Conservation (phyloP, 805 yeast genomes). For the Starmerella tilneyi region DNA sequence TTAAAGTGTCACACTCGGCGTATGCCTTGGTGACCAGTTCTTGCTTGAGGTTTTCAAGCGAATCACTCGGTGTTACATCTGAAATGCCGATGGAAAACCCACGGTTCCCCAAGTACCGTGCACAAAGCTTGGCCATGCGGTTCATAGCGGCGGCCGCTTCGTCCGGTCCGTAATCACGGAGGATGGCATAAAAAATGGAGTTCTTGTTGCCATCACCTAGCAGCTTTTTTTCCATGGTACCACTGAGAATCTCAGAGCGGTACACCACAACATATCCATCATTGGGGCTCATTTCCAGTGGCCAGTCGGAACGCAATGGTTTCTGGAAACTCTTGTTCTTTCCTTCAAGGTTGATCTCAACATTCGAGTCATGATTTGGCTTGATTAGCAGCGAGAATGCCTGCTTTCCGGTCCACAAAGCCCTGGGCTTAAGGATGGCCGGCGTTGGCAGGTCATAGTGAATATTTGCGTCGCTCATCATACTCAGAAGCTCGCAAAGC, state of each 20-base stretch:
- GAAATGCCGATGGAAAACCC: constrained; percentile 96
- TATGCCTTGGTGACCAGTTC: constrained; percentile 84
- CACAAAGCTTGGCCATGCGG: constrained; percentile 98
- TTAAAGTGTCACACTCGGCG: constrained; percentile 80
- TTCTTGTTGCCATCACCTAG: constrained; percentile 97
- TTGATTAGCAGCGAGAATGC: constrained; percentile 76
- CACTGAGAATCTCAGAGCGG: constrained; percentile 79
- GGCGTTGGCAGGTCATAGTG: constrained; percentile 96
- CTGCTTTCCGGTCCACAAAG: constrained; percentile 96
- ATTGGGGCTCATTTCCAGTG: constrained; percentile 93
- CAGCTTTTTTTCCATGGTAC: constrained; percentile 93
- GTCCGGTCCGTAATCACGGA: constrained; percentile 92
- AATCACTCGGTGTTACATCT: constrained; percentile 88
- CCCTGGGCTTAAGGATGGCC: constrained; percentile 76
- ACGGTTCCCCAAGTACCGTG: constrained; percentile 84
- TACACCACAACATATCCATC: constrained; percentile 89
- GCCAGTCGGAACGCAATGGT: constrained; percentile 52
- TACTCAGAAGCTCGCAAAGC: constrained; percentile 68
- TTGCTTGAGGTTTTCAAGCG: constrained; percentile 69
- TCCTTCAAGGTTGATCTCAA: constrained; percentile 83
- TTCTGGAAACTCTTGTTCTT: constrained; percentile 82
- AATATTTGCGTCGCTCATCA: constrained; percentile 88
- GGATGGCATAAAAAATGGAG: constrained; percentile 87
- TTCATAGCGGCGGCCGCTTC: constrained; percentile 96
- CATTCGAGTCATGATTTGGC: constrained; percentile 68